Percentiles rank a stretch among this genome's conserved stretches.
phyloP scores from a whole-genome alignment of 306 rosid species.

The Hippophae tibetana region DNA sequence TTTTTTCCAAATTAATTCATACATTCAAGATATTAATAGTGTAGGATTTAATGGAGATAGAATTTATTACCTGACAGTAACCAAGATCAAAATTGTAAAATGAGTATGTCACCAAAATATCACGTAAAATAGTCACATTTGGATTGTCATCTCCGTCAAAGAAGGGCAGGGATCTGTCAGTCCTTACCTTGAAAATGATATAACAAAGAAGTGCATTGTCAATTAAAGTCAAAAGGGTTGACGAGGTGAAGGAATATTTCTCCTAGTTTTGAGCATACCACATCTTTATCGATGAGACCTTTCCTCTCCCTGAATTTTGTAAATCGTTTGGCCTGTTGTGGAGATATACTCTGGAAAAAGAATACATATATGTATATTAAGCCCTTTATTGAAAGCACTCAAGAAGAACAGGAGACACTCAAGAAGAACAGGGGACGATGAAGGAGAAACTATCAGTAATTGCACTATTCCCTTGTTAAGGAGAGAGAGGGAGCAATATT shows the following conservation, averaged over 20 bases:
- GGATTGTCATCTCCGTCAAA: slow-evolving; percentile 95
- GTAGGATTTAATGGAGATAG: slow-evolving; percentile 8
- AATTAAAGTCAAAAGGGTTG: slow-evolving; percentile 11
- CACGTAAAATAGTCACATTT: slow-evolving; percentile 65
- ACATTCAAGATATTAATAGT: not conserved
- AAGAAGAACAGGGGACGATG: no score
- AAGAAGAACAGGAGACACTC: no score
- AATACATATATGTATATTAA: not conserved
- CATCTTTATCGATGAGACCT: slow-evolving; percentile 96
- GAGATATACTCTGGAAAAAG: slow-evolving; percentile 63
- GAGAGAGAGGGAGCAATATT: no score
- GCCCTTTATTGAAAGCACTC: no score
- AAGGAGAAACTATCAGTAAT: no score
- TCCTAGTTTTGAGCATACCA: slow-evolving; percentile 49
- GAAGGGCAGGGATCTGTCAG: slow-evolving; percentile 68
- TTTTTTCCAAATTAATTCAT: no score
- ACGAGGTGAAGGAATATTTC: slow-evolving; percentile 9
- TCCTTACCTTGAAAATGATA: slow-evolving; percentile 66
- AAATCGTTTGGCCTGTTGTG: slow-evolving; percentile 80
- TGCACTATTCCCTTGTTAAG: no score
- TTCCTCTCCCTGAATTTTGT: slow-evolving; percentile 96
- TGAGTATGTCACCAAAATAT: slow-evolving; percentile 84
- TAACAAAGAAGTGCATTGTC: slow-evolving; percentile 12
- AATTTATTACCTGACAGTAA: slow-evolving; percentile 81
- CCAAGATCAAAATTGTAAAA: slow-evolving; percentile 99